Evolutionary conservation across 345 rosid species (phyloP).

Genomic region (Hypericum perforatum): DNA sequence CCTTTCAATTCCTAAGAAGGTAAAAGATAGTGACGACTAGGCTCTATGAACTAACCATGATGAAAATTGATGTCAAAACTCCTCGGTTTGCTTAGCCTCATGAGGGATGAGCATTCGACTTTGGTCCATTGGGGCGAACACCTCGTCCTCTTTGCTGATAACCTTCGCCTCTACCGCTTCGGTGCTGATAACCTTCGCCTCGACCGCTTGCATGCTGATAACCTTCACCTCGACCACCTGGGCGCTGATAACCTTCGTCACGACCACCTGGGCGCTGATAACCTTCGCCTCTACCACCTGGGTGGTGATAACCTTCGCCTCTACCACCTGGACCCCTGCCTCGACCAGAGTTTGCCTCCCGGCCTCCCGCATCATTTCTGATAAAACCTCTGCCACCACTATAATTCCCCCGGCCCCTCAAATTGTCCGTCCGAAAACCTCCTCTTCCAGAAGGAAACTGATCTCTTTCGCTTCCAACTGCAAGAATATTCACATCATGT

Average conservation of each 20-base stretch:
- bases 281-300: slow-evolving; percentile 28
- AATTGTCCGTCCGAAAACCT: slow-evolving; percentile 14
- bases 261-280: neutral
- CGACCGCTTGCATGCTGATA: slow-evolving; percentile 30
- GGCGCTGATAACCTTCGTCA: slow-evolving; percentile 15
- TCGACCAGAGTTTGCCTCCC: slow-evolving; percentile 16
- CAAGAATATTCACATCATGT: neutral
- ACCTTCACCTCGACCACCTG: slow-evolving; percentile 17
- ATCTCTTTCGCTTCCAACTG: slow-evolving; percentile 20
- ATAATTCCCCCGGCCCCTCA: slow-evolving; percentile 16
- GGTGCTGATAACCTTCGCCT: slow-evolving; percentile 9
- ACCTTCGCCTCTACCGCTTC: slow-evolving; percentile 13
- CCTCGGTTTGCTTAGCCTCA: too few species aligned
- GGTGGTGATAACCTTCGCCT: slow-evolving; percentile 21
- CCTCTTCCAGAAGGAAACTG: slow-evolving; percentile 16
- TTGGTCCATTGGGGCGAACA: too few species aligned
- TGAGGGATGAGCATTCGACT: too few species aligned
- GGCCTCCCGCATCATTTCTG: slow-evolving; percentile 13
- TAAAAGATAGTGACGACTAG: too few species aligned
- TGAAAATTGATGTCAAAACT: too few species aligned
- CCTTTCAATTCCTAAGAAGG: too few species aligned
- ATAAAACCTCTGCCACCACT: slow-evolving; percentile 12
- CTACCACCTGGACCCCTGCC: slow-evolving; percentile 12
- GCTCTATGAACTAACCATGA: too few species aligned
- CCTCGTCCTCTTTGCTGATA: too few species aligned